Conservation (phyloP, 1,284 basidiomycete species). For the Phenoliferia sp. region DNA sequence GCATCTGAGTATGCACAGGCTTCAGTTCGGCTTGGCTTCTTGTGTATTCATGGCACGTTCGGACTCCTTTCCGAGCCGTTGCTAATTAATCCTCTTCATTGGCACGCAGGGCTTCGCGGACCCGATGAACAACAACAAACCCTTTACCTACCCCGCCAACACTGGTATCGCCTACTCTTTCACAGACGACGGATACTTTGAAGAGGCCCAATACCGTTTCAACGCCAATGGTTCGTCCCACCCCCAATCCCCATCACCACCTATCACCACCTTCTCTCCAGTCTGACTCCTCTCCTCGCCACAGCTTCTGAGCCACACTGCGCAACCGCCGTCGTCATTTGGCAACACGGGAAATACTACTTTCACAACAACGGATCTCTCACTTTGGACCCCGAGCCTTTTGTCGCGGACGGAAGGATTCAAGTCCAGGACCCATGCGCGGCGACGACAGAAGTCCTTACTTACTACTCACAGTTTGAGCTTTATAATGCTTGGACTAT, state of each 20-base stretch:
- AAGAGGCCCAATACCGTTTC: slow-evolving; percentile 83
- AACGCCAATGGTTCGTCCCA: slow-evolving; percentile 60
- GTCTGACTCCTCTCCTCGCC: background rate
- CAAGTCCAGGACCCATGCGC: slow-evolving; percentile 88
- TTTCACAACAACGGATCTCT: slow-evolving; percentile 59
- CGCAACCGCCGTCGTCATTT: slow-evolving; percentile 76
- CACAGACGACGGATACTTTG: slow-evolving; percentile 67
- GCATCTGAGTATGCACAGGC: no score
- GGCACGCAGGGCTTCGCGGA: slow-evolving; percentile 66
- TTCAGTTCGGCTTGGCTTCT: background rate
- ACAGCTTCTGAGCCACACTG: slow-evolving; percentile 67
- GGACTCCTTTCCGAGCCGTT: background rate
- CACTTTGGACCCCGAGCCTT: slow-evolving; percentile 47
- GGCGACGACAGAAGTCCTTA: slow-evolving; percentile 74
- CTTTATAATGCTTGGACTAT: slow-evolving; percentile 56
- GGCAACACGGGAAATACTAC: slow-evolving; percentile 74
- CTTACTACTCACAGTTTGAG: slow-evolving; percentile 57
- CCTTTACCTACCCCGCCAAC: slow-evolving; percentile 70
- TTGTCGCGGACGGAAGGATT: slow-evolving; percentile 72
- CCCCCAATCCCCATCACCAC: background rate
- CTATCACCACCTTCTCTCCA: background rate
- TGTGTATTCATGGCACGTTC: background rate
- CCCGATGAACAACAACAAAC: slow-evolving; percentile 60
- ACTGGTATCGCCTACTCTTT: slow-evolving; percentile 84
- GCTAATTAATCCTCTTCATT: background rate